Conservation (phyloP, 1,139 yeast genomes). For the Zygosaccharomyces sapae region DNA sequence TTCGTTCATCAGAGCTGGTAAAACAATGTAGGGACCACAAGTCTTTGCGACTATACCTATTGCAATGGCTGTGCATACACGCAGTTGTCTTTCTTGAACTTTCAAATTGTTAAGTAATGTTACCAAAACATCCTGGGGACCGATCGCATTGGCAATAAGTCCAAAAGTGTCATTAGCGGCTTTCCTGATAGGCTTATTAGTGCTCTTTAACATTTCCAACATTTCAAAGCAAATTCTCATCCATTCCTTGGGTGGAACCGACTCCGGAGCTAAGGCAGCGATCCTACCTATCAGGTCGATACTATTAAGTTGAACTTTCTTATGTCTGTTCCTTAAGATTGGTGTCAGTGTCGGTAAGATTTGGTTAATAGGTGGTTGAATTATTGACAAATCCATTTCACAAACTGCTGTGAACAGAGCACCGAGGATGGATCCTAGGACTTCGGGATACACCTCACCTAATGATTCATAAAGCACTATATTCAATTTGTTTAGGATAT, state of each 20-base stretch:
- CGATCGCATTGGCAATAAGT: slow-evolving; percentile 83
- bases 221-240: slow-evolving; percentile 93
- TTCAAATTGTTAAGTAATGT: slow-evolving; percentile 78
- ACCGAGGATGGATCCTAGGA: slow-evolving; percentile 74
- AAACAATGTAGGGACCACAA: slow-evolving; percentile 87
- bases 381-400: slow-evolving; percentile 40
- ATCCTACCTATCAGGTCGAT: slow-evolving; percentile 77
- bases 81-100: slow-evolving; percentile 91
- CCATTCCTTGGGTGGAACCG: slow-evolving; percentile 93
- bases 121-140: slow-evolving; percentile 91
- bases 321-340: slow-evolving; percentile 83
- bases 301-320: slow-evolving; percentile 84
- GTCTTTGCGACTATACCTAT: slow-evolving; percentile 95
- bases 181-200: slow-evolving; percentile 70
- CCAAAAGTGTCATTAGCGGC: slow-evolving; percentile 94
- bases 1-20: slow-evolving; percentile 95
- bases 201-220: slow-evolving; percentile 81
- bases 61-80: slow-evolving; percentile 98
- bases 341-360: slow-evolving; percentile 87
- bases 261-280: slow-evolving; percentile 79
- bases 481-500: slow-evolving; percentile 61
- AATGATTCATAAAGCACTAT: slow-evolving; percentile 81
- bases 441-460: slow-evolving; percentile 95
- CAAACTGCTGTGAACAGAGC: slow-evolving; percentile 60
- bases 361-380: slow-evolving; percentile 78